Evolutionary conservation across 768 basidiomycete genomes (phyloP).

Genomic region (Amanita pallidorosea): DNA sequence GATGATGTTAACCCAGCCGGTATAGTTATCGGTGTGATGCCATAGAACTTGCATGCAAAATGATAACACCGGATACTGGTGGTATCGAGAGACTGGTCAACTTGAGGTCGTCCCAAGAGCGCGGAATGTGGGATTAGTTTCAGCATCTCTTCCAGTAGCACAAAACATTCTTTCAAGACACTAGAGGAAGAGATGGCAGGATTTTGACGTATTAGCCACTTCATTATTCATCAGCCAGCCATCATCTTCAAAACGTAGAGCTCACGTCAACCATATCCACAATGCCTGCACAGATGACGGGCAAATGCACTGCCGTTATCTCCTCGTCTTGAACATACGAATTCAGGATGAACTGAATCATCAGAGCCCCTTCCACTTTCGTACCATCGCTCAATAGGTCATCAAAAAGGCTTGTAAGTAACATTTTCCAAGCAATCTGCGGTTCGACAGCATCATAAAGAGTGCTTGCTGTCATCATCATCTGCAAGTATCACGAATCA

Average conservation of each 20-base stretch:
- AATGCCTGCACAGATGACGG: constrained; percentile 63
- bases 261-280: constrained; percentile 56
- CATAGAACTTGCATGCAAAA: constrained; percentile 58
- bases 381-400: constrained; percentile 38
- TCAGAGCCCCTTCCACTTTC: constrained; percentile 43
- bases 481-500: constrained; percentile 22
- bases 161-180: constrained; percentile 28
- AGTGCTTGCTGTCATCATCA: constrained; percentile 75
- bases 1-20: constrained; percentile 15
- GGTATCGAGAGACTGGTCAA: constrained; percentile 15
- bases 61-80: constrained; percentile 28
- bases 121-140: constrained; percentile 38
- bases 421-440: constrained; percentile 71
- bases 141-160: constrained; percentile 44
- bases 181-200: constrained; percentile 21
- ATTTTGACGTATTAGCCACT: constrained; percentile 29
- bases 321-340: constrained; percentile 88
- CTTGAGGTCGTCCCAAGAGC: constrained; percentile 38
- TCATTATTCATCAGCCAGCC: constrained; percentile 2
- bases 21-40: constrained; percentile 20
- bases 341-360: constrained; percentile 63
- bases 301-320: constrained; percentile 68
- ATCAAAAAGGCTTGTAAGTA: constrained; percentile 46
- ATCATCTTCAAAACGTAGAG: background rate
- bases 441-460: constrained; percentile 93